Percentiles rank a stretch among this genome's conserved stretches.
phyloP scores from a whole-genome alignment of 176 grass and related monocot genomes.

The Oryza australiensis region DNA sequence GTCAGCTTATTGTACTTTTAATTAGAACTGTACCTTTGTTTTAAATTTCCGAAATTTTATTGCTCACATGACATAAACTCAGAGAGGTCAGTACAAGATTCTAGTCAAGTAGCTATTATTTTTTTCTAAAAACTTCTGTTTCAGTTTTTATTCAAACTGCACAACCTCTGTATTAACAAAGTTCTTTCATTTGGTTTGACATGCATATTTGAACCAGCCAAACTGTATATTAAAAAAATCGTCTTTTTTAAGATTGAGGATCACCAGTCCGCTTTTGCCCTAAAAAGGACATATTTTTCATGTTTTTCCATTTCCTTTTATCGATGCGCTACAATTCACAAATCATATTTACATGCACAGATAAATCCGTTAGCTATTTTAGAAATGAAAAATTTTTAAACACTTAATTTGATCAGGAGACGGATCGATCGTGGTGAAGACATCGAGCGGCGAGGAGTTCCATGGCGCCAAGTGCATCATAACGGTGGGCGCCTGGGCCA shows the following conservation, averaged over 20 bases:
- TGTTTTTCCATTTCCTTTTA: background rate
- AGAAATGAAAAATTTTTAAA: background rate
- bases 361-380: background rate
- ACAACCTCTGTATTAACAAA: too few species aligned
- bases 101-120: background rate
- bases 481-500: slow-evolving; percentile 64
- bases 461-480: slow-evolving; percentile 59
- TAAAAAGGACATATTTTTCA: background rate
- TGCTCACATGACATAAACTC: background rate
- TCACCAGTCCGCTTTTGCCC: background rate
- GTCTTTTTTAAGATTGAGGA: background rate
- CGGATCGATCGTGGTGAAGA: slow-evolving; percentile 44
- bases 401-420: background rate
- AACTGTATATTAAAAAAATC: background rate
- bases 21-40: background rate
- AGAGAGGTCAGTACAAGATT: background rate
- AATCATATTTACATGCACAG: background rate
- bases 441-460: slow-evolving; percentile 43
- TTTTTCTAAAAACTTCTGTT: background rate
- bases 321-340: background rate
- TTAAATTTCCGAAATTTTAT: background rate
- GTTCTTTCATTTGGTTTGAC: too few species aligned
- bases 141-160: background rate
- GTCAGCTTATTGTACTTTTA: background rate
- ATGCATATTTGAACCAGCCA: too few species aligned